Base-by-base conservation (phyloP, 345 rosid species). In the Dimocarpus longan region DNA sequence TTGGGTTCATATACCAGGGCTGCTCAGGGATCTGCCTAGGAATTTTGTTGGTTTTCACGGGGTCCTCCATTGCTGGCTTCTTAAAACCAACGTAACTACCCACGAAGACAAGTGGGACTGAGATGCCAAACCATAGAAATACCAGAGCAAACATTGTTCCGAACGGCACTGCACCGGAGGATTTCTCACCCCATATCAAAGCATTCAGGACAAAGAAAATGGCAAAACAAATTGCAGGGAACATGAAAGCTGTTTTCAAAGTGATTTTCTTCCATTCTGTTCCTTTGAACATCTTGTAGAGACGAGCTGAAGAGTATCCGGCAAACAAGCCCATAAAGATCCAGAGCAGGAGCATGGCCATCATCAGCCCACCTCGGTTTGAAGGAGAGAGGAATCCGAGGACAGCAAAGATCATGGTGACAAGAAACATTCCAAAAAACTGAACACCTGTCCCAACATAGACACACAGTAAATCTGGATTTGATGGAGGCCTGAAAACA, bases 321-420 rank as follows among this genome's bases (percentile, higher is more conserved):
- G 98, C 94, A 24, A 93, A 82, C 28, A 95, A 81, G 11, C 98
- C 98, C 98, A 95, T 95, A 84, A 95, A 92, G 76, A 93, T 97
- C 95, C 97, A 95, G 40, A 95, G 88, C 44, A 93, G 80, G 67
- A 95, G 94, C 98, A 95, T 91, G 74, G 93, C 94, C 0, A 93
- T 92, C 97, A 95, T 95, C 40, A 95, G 84, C 39, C 95, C 94
- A 46, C 98, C 98, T 44, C 98, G 85, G 82, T 95, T 95, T 22
- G 98, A 93, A 48, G 98, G 98, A 11, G 98, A 95, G 16, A 95
- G 90, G 77, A 95, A 92, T 28, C 98, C 98, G 0, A 95, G 93
- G 65, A 88, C 90, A 4, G 98, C 98, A 69, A 93, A 95, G 81
- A 92, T 90, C 98, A 95, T 90, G 69, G 93, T 93, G 62, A 95